Base-by-base conservation (phyloP, 352 stramenopile species). In the Pythium volutum region DNA sequence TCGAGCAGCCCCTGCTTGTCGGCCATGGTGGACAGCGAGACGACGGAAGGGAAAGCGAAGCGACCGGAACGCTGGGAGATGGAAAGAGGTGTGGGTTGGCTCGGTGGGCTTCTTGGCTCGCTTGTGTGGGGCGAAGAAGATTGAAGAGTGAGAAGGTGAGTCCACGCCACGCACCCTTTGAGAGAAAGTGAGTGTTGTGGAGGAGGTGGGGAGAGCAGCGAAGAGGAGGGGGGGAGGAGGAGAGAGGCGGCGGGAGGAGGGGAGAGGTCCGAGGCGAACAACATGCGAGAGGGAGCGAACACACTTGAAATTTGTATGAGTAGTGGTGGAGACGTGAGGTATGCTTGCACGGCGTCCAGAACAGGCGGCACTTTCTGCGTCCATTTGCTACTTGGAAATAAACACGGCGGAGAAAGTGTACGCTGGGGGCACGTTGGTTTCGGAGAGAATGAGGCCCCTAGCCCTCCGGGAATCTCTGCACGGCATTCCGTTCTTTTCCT, bases 1-100 rank as follows among this genome's bases (percentile, higher is more conserved):
- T 36, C 31, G 31, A 36, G 31, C 31, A 36, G 31, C 31, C 31
- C 31, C 31, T 36, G 31, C 31, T 36, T 36, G 31, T 36, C 31
- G 31, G 31, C 31, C 31, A 36, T 36, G 31, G 31, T 36, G 5
- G 78, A 89, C 1, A 70, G 72, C 67, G 89, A 91, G 31, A 87
- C 77, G n/a, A n/a, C n/a, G n/a, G n/a, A n/a, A n/a, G n/a, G n/a
- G n/a, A n/a, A n/a, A n/a, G n/a, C n/a, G n/a, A n/a, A n/a, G n/a
- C n/a, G n/a, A n/a, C n/a, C n/a, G n/a, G n/a, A n/a, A n/a, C n/a
- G n/a, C n/a, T n/a, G n/a, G n/a, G 33, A 16, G 15, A 29, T 9
- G 42, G 29, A 29, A 7, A 18, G 42, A 49, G 10, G 4, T 18
- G 1, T 49, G 8, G 38, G 38, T 45, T 22, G 38, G 38, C 38